Base-by-base conservation (phyloP, 805 yeast species). In the Pichia eremophila region DNA sequence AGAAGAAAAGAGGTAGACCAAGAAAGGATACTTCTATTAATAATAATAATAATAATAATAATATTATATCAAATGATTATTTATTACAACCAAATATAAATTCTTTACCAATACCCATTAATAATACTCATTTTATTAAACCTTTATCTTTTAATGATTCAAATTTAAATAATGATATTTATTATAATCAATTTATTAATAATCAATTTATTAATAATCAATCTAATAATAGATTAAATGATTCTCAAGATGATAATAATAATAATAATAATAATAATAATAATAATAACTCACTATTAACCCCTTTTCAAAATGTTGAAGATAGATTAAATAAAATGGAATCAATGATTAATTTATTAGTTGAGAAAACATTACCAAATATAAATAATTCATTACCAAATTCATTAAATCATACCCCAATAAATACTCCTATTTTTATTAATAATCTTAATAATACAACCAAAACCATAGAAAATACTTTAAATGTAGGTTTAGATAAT, bases 311-410 rank as follows among this genome's bases (percentile, higher is more conserved):
- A 10, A 22, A 39, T 45, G 37, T 67, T 22, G 67, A 66, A 40
- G 42, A 51, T 5, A 50, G 72, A 31, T 52, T 70, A 49, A 51
- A 53, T 9, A 59, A 58, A 32, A 60, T 70, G 58, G 74, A 70
- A 47, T 43, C 60, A 1, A 52, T 68, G 54, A 57, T 69, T 50
- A 49, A 58, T 8, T 40, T 57, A 3, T 49, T 70, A 22, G 11
- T 52, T 9, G 42, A 43, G 8, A 47, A 44, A 45, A 18, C 39
- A 2, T 8, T 15, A 18, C 14, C 22, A n/a, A 9, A n/a, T 15
- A 2, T 5, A 19, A 36, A n/a, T n/a, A n/a, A n/a, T n/a, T 3
- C 19, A 8, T 36, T 14, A 36, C 2, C 38, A 17, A 36, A 36
- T 17, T 17, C 14, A 2, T 36, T 10, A 36, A 14, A 3, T 9